Evolutionary conservation across 2,329 filamentous ascomycete genomes (phyloP).

Genomic region (Alternaria longipes): DNA sequence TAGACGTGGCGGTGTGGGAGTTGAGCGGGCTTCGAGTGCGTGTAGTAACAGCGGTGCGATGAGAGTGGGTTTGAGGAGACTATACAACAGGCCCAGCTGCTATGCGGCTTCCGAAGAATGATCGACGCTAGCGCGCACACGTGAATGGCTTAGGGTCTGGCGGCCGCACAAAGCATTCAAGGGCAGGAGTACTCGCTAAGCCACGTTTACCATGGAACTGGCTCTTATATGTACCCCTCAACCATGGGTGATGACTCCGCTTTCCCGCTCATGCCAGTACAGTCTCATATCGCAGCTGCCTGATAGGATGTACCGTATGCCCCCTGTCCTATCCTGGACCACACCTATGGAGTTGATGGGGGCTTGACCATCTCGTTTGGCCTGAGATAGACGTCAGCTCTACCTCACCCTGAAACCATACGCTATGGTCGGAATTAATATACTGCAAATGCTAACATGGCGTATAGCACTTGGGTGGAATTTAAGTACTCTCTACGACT

Average conservation of each 20-base stretch:
- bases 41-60: neutral
- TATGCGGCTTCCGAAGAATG: conserved; percentile 13
- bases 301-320: neutral
- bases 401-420: neutral
- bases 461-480: neutral
- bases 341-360: neutral
- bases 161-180: conserved; percentile 11
- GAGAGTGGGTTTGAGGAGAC: conserved; percentile 2
- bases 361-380: neutral
- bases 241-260: conserved; percentile 5
- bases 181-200: conserved; percentile 10
- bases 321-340: neutral
- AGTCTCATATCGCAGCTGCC: neutral
- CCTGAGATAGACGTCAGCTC: neutral
- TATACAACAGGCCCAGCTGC: neutral
- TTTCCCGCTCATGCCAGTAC: neutral
- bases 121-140: conserved; percentile 17
- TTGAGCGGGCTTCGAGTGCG: conserved; percentile 3
- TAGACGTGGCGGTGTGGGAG: neutral
- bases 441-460: neutral
- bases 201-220: conserved; percentile 9
- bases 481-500: neutral
- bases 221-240: neutral
- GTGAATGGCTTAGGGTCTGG: conserved; percentile 10
- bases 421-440: no score